Evolutionary conservation across 2,329 filamentous ascomycete genomes (phyloP), one percentile per base, ranked within the genome.

Genomic region (Talaromyces atroroseus): DNA sequence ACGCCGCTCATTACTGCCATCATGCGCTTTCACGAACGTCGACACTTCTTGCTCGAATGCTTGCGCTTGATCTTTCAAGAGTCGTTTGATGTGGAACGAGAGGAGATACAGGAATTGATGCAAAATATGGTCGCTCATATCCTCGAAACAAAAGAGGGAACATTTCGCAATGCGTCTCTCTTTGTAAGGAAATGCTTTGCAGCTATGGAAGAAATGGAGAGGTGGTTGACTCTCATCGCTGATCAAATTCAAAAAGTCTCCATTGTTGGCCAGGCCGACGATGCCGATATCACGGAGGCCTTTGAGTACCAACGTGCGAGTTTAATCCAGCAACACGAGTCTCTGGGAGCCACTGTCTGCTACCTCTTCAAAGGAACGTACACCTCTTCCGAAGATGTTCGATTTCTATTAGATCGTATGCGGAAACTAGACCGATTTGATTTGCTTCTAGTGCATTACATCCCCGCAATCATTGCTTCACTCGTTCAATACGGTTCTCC

Each of bases 291-390:
- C 56, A 79, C 87, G 62, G 89, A 95, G 67, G 87, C 87, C 3
- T 82, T 95, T 60, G 86, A 92, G 63, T 89, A 89, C 65, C 89
- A 95, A 65, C 84, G 87, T 46, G 77, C 83, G 62, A 95, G 90
- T 66, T 80, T 99, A 52, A 84, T 87, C 21, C 86, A 90, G 66
- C 92, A 99, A 71, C 95, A 99, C 68, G 92, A 99, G 68, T 84
- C 88, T 16, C 77, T 99, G 16, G 86, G 87, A 12, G 82, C 90
- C n/a, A 88, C 96, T 53, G 76, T 95, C 52, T 86, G 85, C 59
- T 85, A 88, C 59, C 82, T 94, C 54, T 82, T 96, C 59, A 90
- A 92, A 64, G 87, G 84, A 61, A 83, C 85, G 54, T 86, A 88
- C 63, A 86, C 86, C 2, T 82, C 81, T 46, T 74, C 83, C 5